phyloP scores from a whole-genome alignment of 306 rosid genomes.

The Malus fusca region DNA sequence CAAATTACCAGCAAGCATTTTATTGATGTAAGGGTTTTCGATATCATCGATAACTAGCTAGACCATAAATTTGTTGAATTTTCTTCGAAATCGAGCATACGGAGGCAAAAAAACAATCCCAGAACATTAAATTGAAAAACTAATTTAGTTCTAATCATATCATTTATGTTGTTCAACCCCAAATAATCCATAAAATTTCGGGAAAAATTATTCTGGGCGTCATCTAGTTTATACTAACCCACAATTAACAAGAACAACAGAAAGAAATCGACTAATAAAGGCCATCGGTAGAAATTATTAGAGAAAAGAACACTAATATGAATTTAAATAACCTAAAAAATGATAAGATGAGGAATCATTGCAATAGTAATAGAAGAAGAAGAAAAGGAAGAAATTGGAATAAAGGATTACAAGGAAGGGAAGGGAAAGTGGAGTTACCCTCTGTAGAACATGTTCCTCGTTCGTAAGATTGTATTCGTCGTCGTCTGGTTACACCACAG shows the following conservation, averaged over 20 bases:
- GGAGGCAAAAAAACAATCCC: background rate
- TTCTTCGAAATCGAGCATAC: background rate
- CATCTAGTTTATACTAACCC: background rate
- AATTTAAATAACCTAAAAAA: background rate
- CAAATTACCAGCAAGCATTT: background rate
- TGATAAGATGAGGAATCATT: background rate
- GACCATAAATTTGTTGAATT: background rate
- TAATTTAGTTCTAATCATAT: background rate
- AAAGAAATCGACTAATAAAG: background rate
- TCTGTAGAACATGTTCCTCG: conserved; percentile 38
- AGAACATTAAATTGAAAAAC: background rate
- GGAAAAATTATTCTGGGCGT: background rate
- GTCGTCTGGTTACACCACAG: background rate
- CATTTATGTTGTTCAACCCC: background rate
- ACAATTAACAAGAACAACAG: background rate
- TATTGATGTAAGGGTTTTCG: background rate
- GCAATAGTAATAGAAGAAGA: conserved; percentile 2
- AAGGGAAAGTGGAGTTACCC: conserved; percentile 27
- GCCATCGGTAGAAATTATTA: no score
- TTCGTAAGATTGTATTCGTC: background rate
- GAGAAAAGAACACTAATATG: background rate
- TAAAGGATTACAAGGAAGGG: no score
- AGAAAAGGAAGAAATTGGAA: background rate
- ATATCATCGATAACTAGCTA: background rate
- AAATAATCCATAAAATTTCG: background rate